These are phyloP conservation scores for Globisporangium megalacanthum DNA, from an alignment of 352 stramenopile species.

Conservation along the genomic window DNA sequence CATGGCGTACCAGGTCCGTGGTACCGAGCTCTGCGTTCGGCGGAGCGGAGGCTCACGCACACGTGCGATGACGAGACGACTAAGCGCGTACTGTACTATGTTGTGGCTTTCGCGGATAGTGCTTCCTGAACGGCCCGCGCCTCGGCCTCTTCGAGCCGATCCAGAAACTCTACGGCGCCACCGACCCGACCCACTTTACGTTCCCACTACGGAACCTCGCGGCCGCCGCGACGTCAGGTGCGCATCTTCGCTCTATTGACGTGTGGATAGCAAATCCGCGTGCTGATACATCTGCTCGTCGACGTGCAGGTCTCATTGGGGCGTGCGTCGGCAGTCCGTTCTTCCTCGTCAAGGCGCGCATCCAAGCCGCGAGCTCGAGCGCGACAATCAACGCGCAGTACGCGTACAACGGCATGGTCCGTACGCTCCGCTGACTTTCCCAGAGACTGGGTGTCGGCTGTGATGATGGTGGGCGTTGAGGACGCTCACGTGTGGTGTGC, in stretches of 20 bases:
- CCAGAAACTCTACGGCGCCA: constrained; percentile 74
- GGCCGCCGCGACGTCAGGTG: constrained; percentile 62
- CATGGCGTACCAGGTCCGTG: constrained; percentile 68
- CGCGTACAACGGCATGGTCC: constrained; percentile 78
- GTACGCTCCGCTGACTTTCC: not conserved
- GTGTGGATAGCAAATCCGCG: too few relatives aligned
- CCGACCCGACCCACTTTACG: constrained; percentile 64
- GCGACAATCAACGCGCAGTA: constrained; percentile 82
- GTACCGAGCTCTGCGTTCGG: too few relatives aligned
- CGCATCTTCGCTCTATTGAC: not conserved
- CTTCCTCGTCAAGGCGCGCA: constrained; percentile 81
- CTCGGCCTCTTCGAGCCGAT: constrained; percentile 77
- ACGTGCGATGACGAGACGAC: not conserved
- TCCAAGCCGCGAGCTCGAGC: constrained; percentile 71
- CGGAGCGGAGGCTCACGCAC: too few relatives aligned
- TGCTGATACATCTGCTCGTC: not conserved
- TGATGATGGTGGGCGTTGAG: not conserved
- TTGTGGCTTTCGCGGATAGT: constrained; percentile 14
- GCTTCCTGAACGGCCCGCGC: constrained; percentile 75
- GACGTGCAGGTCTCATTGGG: constrained; percentile 48
- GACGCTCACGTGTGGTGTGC: constrained; percentile 2
- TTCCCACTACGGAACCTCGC: constrained; percentile 74
- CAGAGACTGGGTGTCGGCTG: not conserved
- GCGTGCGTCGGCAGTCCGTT: constrained; percentile 78
- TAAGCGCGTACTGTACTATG: not conserved